Evolutionary conservation across 2,329 filamentous ascomycete genomes (phyloP).

Genomic region (Periconia macrospinosa): DNA sequence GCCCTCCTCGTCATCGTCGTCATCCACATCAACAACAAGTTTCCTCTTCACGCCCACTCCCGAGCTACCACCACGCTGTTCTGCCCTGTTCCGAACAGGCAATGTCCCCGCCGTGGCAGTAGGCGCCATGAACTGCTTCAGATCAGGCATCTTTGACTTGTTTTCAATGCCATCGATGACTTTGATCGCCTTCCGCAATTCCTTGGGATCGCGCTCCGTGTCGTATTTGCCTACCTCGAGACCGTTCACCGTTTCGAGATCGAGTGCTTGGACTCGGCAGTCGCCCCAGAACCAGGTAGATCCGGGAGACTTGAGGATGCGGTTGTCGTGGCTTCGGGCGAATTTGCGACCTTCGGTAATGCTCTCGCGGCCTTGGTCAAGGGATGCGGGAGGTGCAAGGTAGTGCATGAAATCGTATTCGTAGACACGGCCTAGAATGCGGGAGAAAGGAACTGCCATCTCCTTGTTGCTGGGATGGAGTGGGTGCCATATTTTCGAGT

Average conservation of each 20-base stretch:
- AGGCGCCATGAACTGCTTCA: conserved; percentile 27
- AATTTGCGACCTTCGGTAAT: conserved; percentile 52
- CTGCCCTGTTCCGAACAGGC: conserved; percentile 4
- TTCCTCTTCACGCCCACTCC: conserved; percentile 11
- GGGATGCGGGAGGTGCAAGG: conserved; percentile 35
- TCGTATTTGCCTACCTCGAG: conserved; percentile 53
- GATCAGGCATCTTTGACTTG: background rate
- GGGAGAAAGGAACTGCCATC: conserved; percentile 53
- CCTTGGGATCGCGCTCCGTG: conserved; percentile 47
- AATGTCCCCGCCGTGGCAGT: background rate
- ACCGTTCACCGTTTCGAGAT: conserved; percentile 58
- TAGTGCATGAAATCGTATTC: conserved; percentile 55
- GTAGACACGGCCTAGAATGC: conserved; percentile 58
- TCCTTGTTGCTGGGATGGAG: conserved; percentile 46
- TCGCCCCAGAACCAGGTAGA: conserved; percentile 62
- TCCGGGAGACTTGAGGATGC: conserved; percentile 45
- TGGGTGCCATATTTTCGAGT: conserved; percentile 55
- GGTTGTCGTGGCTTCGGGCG: conserved; percentile 49
- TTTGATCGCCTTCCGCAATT: conserved; percentile 51
- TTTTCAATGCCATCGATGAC: conserved; percentile 41
- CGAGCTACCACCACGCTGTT: no score
- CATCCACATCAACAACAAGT: conserved; percentile 12
- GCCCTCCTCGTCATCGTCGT: conserved; percentile 10
- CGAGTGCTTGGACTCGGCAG: conserved; percentile 57
- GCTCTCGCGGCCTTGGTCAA: conserved; percentile 52